A percentile compares a stretch with the other conserved stretches of the same genome.
These are phyloP conservation scores for Dactylis glomerata DNA, from an alignment of 176 grass and related monocot genomes.

Conservation along the genomic window DNA sequence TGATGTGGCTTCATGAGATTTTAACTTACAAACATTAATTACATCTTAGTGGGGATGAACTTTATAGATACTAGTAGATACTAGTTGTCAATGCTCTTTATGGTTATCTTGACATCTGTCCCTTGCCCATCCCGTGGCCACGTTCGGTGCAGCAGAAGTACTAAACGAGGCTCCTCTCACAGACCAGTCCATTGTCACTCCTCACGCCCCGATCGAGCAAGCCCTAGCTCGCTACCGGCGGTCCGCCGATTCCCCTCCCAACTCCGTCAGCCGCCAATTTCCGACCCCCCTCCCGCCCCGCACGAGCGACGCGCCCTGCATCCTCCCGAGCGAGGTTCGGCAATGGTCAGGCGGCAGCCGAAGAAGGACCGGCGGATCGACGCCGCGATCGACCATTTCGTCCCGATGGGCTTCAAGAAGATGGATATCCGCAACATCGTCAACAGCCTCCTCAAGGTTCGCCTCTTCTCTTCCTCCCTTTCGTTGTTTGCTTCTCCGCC, in stretches of 20 bases:
- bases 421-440: neutral
- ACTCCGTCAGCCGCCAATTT: neutral
- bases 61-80: too few species aligned
- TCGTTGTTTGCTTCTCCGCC: neutral
- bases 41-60: too few species aligned
- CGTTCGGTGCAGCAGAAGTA: too few species aligned
- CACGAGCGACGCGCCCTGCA: neutral
- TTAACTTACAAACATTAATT: too few species aligned
- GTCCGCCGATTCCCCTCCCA: neutral
- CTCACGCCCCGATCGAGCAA: neutral
- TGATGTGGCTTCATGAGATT: too few species aligned
- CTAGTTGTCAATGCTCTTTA: too few species aligned
- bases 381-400: conserved; percentile 15
- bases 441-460: conserved; percentile 13
- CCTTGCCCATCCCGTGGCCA: too few species aligned
- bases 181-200: neutral
- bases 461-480: neutral
- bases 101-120: too few species aligned
- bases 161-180: too few species aligned
- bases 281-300: neutral
- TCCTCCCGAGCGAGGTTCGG: neutral
- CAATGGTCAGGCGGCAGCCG: neutral
- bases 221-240: neutral
- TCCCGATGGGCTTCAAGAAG: neutral
- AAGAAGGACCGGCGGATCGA: neutral